Base-by-base conservation (phyloP, 2,329 filamentous ascomycete genomes). In the Pseudocercospora vitis region DNA sequence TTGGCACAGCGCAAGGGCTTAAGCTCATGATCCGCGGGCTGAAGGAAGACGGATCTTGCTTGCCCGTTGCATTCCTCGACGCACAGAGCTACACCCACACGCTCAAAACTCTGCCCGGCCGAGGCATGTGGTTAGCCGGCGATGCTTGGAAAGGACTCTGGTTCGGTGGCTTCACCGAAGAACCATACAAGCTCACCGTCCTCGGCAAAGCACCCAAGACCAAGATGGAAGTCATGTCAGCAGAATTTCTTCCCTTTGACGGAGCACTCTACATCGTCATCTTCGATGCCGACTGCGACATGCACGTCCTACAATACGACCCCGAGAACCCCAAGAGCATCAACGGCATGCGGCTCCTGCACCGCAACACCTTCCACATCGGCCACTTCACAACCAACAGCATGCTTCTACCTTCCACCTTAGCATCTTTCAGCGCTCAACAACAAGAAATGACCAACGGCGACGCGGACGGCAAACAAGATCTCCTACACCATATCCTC, bases 11-110 rank as follows among this genome's bases (percentile, higher is more conserved):
- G 0, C 94, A 99, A 68, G 94, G 94, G 0, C 91, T 96, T 67
- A 99, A 99, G 73, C 92, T 91, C 70, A 95, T 99, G 88, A 91
- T 99, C 1, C 82, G 94, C 55, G 94, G 94, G 33, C 79, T 99
- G 2, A 96, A 96, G 70, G 94, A 99, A 71, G 94, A 99, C 68
- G 90, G 91, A 0, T 91, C 88, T 1, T 80, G 97, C 48, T 78
- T 97, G 0, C 94, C 94, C 0, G 92, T 99, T 3, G 94, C 94
- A 0, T 99, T 99, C 68, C 88, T 99, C 79, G 94, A 99, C 67
- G 95, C 96, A 85, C 94, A 89, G 73, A 95, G 89, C 71, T 94
- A 96, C 65, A 89, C 96, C 9, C 89, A 85, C 2, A 84, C 87
- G n/a, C 81, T 90, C 50, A 94, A 91, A 67, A 89, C 90, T 64